phyloP scores from a whole-genome alignment of 371 early-diverging fungal genomes.

The Fennellomyces sp. region DNA sequence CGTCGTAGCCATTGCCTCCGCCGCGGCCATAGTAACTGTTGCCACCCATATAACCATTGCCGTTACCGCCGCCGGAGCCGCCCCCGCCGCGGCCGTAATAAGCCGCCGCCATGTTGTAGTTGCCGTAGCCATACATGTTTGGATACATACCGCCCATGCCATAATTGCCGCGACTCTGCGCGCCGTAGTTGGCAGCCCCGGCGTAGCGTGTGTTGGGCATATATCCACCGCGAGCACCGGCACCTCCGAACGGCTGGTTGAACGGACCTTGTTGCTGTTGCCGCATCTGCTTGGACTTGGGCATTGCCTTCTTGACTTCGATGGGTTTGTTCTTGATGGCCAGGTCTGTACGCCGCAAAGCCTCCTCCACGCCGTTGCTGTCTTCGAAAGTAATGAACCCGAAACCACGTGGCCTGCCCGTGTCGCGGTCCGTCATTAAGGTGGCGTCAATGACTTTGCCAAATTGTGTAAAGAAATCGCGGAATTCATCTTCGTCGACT shows the following conservation, averaged over 20 bases:
- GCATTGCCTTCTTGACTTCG: slow-evolving; percentile 73
- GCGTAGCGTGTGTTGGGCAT: slow-evolving; percentile 49
- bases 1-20: not conserved
- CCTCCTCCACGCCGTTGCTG: slow-evolving; percentile 67
- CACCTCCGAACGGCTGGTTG: slow-evolving; percentile 32
- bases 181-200: slow-evolving; percentile 32
- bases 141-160: slow-evolving; percentile 18
- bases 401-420: slow-evolving; percentile 81
- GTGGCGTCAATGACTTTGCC: slow-evolving; percentile 79
- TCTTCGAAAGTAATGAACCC: slow-evolving; percentile 82
- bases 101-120: slow-evolving; percentile 29
- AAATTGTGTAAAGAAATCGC: slow-evolving; percentile 74
- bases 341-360: slow-evolving; percentile 50
- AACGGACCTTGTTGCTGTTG: slow-evolving; percentile 13
- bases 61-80: slow-evolving; percentile 5
- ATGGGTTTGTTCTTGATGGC: slow-evolving; percentile 59
- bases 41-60: not conserved
- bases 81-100: slow-evolving; percentile 8
- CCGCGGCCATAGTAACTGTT: slow-evolving; percentile 15
- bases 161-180: slow-evolving; percentile 18
- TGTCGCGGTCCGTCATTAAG: slow-evolving; percentile 77
- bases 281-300: slow-evolving; percentile 49
- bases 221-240: slow-evolving; percentile 34
- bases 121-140: slow-evolving; percentile 31
- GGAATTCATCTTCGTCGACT: slow-evolving; percentile 82